A percentile compares a stretch with the other conserved stretches of the same genome.
Conservation (phyloP, 2,329 filamentous ascomycete species). For the Catunica adiposa region DNA sequence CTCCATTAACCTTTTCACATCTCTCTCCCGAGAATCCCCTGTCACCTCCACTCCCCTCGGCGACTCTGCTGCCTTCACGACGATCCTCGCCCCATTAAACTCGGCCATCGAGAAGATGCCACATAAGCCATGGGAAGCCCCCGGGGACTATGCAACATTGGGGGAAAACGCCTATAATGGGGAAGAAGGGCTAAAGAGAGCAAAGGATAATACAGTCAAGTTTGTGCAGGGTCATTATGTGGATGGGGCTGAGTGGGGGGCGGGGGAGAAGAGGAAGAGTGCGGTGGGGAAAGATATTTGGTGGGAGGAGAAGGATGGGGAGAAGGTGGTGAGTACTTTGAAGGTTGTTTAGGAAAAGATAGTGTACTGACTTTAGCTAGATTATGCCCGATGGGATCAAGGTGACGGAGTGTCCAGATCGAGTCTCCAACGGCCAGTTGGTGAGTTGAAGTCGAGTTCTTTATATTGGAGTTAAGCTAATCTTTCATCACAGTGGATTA, state of each 20-base stretch:
- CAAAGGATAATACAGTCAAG: slow-evolving; percentile 54
- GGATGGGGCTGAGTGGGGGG: slow-evolving; percentile 55
- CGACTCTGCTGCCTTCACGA: slow-evolving; percentile 51
- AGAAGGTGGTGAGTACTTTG: neutral
- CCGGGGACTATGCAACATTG: slow-evolving; percentile 50
- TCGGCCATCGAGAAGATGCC: slow-evolving; percentile 60
- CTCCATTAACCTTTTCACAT: slow-evolving; percentile 69
- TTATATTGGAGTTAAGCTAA: neutral
- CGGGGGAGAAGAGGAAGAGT: slow-evolving; percentile 48
- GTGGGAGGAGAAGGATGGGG: slow-evolving; percentile 64
- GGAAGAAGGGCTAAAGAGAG: slow-evolving; percentile 55
- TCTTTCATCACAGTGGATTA: neutral
- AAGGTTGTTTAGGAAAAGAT: slow-evolving; percentile 8
- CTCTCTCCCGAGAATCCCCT: slow-evolving; percentile 60
- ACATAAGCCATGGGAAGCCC: slow-evolving; percentile 73
- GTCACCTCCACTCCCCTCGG: slow-evolving; percentile 53
- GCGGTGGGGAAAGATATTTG: slow-evolving; percentile 54
- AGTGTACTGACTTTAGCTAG: slow-evolving; percentile 22
- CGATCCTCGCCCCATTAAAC: slow-evolving; percentile 77
- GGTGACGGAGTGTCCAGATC: slow-evolving; percentile 55
- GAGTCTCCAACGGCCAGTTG: slow-evolving; percentile 76
- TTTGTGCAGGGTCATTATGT: slow-evolving; percentile 85
- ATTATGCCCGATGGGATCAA: slow-evolving; percentile 68
- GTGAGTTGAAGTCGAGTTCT: slow-evolving; percentile 22
- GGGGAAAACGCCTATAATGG: slow-evolving; percentile 64